Base-by-base conservation (phyloP, 176 grass and related monocot species). In the Oropetium thomaeum region DNA sequence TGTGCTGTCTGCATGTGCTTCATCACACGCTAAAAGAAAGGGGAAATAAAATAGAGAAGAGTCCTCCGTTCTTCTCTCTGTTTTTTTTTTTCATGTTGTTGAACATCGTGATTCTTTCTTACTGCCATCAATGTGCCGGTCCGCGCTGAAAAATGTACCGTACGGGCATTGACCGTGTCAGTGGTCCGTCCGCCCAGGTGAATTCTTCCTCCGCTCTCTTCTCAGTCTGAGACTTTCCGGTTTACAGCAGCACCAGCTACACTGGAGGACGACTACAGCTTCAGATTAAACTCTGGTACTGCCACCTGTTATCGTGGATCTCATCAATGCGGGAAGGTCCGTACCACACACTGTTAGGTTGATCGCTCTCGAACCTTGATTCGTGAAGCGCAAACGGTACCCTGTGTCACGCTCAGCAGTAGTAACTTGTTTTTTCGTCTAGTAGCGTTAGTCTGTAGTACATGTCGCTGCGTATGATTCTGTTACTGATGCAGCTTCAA, bases 131-230 rank as follows among this genome's bases (percentile, higher is more conserved):
- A 43, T 86, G 35, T 74, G 49, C 39, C 39, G 17, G 58, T 79
- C 68, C 68, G 66, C 31, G 75, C 78, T 52, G 2, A 69, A 34
- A 55, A 37, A 20, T n/a, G n/a, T 54, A 54, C 10, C 10, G 8
- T 19, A 62, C 29, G 16, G 29, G 29, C 78, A 75, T 82, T 71
- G 84, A 87, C 84, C 78, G 5, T 71, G 78, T 77, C 78, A 82
- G 84, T 71, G 29, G 37, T 22, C 22, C 78, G 33, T n/a, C n/a
- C n/a, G n/a, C n/a, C 30, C 15, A 25, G 30, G 9, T 51, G 62
- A 85, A 59, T 6, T 8, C 59, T 23, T 27, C 49, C 1, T n/a
- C 23, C 5, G 10, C 27, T n/a, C 5, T 15, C 27, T n/a, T 3
- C 20, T 10, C 41, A 7, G 22, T 16, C 25, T 2, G 7, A 3